Base-by-base conservation (phyloP, 1,284 basidiomycete species). In the Leccinum griseonigrum region DNA sequence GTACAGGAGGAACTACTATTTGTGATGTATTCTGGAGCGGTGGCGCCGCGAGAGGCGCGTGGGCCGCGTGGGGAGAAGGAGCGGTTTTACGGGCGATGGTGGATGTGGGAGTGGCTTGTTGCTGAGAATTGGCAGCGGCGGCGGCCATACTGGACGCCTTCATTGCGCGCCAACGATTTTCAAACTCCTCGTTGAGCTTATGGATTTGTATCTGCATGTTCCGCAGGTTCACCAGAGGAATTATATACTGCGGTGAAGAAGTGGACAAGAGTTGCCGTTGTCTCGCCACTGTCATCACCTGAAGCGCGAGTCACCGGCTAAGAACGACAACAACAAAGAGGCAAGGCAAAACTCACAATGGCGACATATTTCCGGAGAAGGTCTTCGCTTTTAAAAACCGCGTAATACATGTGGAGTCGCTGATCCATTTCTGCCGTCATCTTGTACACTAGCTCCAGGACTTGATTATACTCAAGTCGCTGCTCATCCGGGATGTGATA, bases 281-380 rank as follows among this genome's bases (percentile, higher is more conserved):
- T 54, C 79, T 79, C 50, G 77, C 74, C 18, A 84, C 81, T 4
- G 81, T 80, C 56, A 78, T 68, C 53, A 83, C 79, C 86, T 90
- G 64, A 31, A 58, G 55, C 62, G 43, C 29, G 16, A 55, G 40
- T 32, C 56, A 61, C 46, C 58, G 60, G 11, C 60, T 63, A 22
- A 67, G 60, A 14, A 34, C 36, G 48, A 51, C 16, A 31, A 59
- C 54, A 29, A 62, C 46, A 61, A 69, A 51, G 50, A 61, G 50
- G 68, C 48, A 66, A 67, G 68, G 58, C n/a, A n/a, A 38, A 22
- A 67, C 84, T 63, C 65, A 90, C 88, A 59, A 87, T 84, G 9
- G 77, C 71, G 46, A 86, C 74, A 29, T 85, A 72, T 70, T 75
- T 83, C 68, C 75, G 79, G 50, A 86, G 74, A 22, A 72, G 46